Evolutionary conservation across 345 rosid genomes (phyloP), one percentile per base, ranked within the genome.

Genomic region (Citrus mangshanensis): DNA sequence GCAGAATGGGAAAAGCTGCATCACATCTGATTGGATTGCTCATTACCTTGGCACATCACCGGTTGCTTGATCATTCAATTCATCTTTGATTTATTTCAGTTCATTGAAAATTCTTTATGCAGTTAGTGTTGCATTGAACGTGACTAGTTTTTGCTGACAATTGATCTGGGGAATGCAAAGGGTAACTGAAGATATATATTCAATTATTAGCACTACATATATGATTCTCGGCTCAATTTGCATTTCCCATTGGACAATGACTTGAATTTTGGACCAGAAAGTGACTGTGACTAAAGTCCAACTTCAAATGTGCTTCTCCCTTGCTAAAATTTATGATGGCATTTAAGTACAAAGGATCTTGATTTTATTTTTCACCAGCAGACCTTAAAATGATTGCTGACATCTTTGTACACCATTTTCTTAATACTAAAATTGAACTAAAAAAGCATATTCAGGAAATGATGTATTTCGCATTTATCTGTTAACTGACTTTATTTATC

Each of bases 381-480:
- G 55, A 55, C 21, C 40, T 68, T 35, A 13, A 51, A 71, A 65
- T 40, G 51, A 56, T 54, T 51, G 24, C 40, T 51, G 32, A 12
- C 56, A 55, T 51, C 40, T 32, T 64, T 30, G 14, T 76, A 54
- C 16, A 1, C 34, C 37, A 22, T 78, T 32, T 64, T 16, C 18
- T 55, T 82, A 18, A 54, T 54, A 62, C 56, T 68, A 59, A 68
- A 40, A 56, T 42, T 59, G 35, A 56, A 30, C 55, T 68, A 49
- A 22, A 49, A 14, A 25, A 16, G 66, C 27, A 61, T 32, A 67
- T 77, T 70, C 68, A 25, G 24, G 69, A 42, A 72, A n/a, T 12
- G 28, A 68, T 42, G 60, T 32, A 28, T 79, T 37, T 74, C 59
- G 73, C 54, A 61, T 80, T 79, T 25, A 25, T 32, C 55, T 61